Percentiles rank a stretch among this genome's conserved stretches.
Conservation (phyloP, 73 alveolate species). For the Effrenium voratum region DNA sequence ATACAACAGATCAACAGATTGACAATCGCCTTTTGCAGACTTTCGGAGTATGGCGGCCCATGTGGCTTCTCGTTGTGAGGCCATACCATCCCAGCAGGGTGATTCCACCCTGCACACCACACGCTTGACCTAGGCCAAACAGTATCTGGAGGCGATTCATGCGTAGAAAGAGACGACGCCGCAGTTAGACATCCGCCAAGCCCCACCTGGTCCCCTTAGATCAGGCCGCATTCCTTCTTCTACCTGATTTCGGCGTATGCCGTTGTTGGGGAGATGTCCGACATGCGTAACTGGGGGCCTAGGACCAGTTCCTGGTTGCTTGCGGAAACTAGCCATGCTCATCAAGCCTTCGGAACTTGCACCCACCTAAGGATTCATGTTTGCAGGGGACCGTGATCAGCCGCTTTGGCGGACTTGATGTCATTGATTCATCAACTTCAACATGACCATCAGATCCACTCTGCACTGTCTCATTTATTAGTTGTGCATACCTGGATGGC, state of each 20-base stretch:
- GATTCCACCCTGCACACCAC: too few species aligned
- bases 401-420: neutral
- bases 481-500: neutral
- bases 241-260: neutral
- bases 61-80: neutral
- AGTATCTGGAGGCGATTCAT: too few species aligned
- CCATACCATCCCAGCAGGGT: too few species aligned
- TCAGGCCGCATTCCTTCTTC: neutral
- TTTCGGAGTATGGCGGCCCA: neutral
- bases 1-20: neutral
- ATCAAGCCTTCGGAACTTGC: neutral
- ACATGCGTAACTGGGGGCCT: neutral
- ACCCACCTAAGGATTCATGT: neutral
- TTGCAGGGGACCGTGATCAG: neutral
- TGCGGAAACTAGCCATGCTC: too few species aligned
- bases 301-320: neutral
- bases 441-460: too few species aligned
- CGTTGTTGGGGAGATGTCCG: neutral
- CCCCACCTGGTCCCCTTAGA: neutral
- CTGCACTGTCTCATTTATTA: neutral
- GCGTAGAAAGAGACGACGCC: neutral
- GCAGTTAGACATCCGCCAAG: neutral
- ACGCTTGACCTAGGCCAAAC: too few species aligned
- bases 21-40: neutral
- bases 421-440: neutral